Evolutionary conservation across 345 rosid genomes (phyloP), one percentile per base, ranked within the genome.

Genomic region (Ceriops zippeliana): DNA sequence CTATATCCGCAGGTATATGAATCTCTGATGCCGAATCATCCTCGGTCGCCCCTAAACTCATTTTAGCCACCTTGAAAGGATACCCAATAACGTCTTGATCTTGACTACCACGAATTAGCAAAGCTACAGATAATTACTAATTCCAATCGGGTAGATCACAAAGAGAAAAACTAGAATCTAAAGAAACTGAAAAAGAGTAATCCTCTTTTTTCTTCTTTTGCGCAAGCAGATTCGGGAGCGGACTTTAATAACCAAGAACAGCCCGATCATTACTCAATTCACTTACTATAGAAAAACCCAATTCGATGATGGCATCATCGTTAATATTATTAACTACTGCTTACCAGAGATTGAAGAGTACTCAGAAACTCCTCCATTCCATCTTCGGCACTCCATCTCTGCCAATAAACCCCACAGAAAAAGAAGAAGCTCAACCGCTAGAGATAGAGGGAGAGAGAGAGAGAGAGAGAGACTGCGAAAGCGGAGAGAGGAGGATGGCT

Each of bases 21-120:
- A 89, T 85, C 82, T 87, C 93, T 32, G 91, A 75, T 1, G 89
- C 82, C 74, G 96, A 81, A 73, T 84, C 88, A 66, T 93, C 90
- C 83, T 90, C 96, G 71, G 92, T 83, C 42, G 93, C 77, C 24
- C 89, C 52, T 59, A 93, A 74, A 82, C 92, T 93, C 97, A 90
- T 93, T 78, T 87, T 87, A 78, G 81, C 90, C 91, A 86, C 90
- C 76, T 82, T 75, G 1, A 42, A 56, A 56, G 26, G 24, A 56
- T 8, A 24, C 31, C 59, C 17, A 9, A 56, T 24, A 63, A 27
- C 7, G 16, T 16, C 28, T 24, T 1, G 34, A 30, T 49, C 27
- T 69, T 19, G 52, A 47, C 21, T 21, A 59, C 51, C 22, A 37
- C 5, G 26, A 57, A 26, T 37, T 24, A 28, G 17, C 19, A 5